Evolutionary conservation across 2,329 filamentous ascomycete species (phyloP).

Genomic region (Lomentospora prolificans): DNA sequence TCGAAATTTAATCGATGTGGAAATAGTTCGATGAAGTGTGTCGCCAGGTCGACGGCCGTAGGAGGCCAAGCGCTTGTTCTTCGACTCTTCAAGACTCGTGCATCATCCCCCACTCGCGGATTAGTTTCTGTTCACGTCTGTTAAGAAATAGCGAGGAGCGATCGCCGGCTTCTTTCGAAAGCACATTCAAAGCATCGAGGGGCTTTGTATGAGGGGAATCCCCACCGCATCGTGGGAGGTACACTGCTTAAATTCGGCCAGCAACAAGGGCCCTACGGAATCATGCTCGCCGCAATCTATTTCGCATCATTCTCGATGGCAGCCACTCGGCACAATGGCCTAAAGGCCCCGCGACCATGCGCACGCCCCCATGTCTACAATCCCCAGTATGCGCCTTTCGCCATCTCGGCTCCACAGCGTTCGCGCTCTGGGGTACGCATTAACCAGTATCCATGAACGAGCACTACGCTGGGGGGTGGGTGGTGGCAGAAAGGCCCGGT

Average conservation of each 20-base stretch:
- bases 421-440: not conserved
- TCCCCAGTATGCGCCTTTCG: not conserved
- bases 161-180: no score
- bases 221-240: not conserved
- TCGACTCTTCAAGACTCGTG: not conserved
- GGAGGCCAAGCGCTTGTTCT: not conserved
- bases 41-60: not conserved
- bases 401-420: not conserved
- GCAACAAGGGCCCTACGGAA: not conserved
- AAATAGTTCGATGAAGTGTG: no score
- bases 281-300: slow-evolving; percentile 2
- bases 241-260: not conserved
- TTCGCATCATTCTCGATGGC: not conserved
- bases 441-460: not conserved
- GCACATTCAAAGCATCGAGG: no score
- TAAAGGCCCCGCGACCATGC: not conserved
- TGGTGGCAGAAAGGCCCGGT: not conserved
- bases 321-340: not conserved
- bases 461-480: not conserved
- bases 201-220: not conserved
- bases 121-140: no score
- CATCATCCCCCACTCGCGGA: not conserved
- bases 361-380: not conserved
- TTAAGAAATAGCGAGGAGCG: no score
- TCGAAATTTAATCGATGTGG: not conserved